Conservation (phyloP, 306 rosid genomes). For the Quercus berberidifolia region DNA sequence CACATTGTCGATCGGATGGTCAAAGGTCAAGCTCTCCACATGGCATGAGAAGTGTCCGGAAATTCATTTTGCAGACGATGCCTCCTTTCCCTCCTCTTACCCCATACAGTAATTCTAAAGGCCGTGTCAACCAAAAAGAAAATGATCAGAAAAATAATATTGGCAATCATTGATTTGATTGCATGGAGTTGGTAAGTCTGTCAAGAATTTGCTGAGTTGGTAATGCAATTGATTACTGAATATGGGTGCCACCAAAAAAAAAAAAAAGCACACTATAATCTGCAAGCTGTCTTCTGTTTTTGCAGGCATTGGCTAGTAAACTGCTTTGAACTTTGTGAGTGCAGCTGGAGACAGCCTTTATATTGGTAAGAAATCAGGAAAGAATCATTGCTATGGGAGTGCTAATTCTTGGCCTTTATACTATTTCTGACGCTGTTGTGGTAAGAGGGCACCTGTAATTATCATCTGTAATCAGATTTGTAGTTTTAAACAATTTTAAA, state of each 20-base stretch:
- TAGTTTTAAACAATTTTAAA: no score
- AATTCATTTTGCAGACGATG: not conserved
- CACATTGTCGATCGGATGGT: slow-evolving; percentile 5
- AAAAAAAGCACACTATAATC: not conserved
- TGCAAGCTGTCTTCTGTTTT: not conserved
- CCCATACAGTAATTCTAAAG: slow-evolving; percentile 7
- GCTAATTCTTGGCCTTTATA: not conserved
- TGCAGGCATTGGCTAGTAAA: not conserved
- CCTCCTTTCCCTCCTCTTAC: slow-evolving; percentile 21
- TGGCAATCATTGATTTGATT: not conserved
- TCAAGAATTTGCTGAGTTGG: not conserved
- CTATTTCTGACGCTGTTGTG: not conserved
- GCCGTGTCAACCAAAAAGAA: not conserved
- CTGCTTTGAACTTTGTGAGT: not conserved
- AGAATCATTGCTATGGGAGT: not conserved
- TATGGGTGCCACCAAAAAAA: no score
- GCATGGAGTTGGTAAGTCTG: not conserved
- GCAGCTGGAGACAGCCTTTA: not conserved
- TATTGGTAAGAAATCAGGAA: not conserved
- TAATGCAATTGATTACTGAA: not conserved
- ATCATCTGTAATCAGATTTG: not conserved
- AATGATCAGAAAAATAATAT: not conserved
- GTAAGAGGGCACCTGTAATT: slow-evolving; percentile 6
- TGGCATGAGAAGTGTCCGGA: slow-evolving; percentile 13
- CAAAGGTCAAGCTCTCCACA: not conserved